Conservation (phyloP, 495 filamentous ascomycete species). For the Xylaria sp. region DNA sequence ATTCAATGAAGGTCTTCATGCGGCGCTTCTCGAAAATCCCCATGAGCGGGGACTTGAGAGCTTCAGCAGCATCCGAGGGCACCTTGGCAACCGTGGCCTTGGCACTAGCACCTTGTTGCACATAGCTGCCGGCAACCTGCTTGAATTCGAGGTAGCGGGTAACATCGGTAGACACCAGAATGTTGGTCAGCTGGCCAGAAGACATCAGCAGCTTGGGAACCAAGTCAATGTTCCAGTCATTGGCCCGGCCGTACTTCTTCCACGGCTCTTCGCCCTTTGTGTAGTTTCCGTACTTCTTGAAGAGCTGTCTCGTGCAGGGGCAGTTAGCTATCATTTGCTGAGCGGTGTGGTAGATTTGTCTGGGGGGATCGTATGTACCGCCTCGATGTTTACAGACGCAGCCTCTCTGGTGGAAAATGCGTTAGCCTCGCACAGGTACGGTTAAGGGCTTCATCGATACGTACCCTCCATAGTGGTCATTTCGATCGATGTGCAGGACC, state of each 20-base stretch:
- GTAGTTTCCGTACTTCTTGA: slow-evolving; percentile 92
- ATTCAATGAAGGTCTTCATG: slow-evolving; percentile 96
- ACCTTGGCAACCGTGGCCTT: slow-evolving; percentile 96
- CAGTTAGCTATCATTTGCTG: slow-evolving; percentile 37
- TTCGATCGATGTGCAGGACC: slow-evolving; percentile 98
- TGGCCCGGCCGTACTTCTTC: slow-evolving; percentile 94
- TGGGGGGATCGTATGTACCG: slow-evolving; percentile 60
- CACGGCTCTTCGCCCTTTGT: slow-evolving; percentile 84
- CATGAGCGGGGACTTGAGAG: slow-evolving; percentile 91
- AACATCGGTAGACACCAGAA: slow-evolving; percentile 94
- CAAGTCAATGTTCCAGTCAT: slow-evolving; percentile 99
- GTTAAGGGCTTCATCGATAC: slow-evolving; percentile 43
- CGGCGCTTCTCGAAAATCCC: slow-evolving; percentile 96
- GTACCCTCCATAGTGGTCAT: slow-evolving; percentile 98
- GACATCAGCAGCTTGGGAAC: slow-evolving; percentile 99
- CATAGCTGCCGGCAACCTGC: slow-evolving; percentile 97
- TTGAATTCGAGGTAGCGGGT: slow-evolving; percentile 98
- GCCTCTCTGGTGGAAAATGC: slow-evolving; percentile 70
- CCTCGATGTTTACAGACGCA: slow-evolving; percentile 92
- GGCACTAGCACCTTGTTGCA: slow-evolving; percentile 81
- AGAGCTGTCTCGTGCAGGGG: slow-evolving; percentile 64
- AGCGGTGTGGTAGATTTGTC: not conserved
- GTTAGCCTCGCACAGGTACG: slow-evolving; percentile 35
- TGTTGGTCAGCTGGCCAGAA: slow-evolving; percentile 97
- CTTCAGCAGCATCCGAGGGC: slow-evolving; percentile 90